Evolutionary conservation across 2,329 filamentous ascomycete species (phyloP), one percentile per base, ranked within the genome.

Genomic region (Penicillium nordicum): DNA sequence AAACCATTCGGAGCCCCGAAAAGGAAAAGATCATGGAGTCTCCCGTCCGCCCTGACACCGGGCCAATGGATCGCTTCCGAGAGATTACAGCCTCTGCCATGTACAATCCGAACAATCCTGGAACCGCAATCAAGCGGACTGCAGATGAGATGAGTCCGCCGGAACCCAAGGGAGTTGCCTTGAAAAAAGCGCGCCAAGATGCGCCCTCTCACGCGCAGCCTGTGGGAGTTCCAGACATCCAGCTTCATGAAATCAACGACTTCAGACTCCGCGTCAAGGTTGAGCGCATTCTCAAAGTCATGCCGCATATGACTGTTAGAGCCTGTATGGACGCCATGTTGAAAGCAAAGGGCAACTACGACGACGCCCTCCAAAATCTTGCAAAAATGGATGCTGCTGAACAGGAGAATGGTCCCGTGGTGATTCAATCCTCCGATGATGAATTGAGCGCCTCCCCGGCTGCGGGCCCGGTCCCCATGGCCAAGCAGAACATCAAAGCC

Each of bases 401-500:
- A 18, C 23, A 50, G 7, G 21, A 27, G 14, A 57, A 53, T 34
- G 45, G 37, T 34, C 16, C 50, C 1, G 50, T 62, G 25, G 32
- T 46, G 5, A 57, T 66, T 30, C 63, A 60, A n/a, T 69, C 69
- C 0, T 79, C 76, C 1, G 76, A 78, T 29, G 76, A 78, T 57
- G 75, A 78, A 56, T 57, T 77, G 52, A 69, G 61, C 47, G 56
- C 59, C 8, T 55, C 64, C 6, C 47, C 64, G 8, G 55, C 63
- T 14, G 58, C 58, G 66, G 41, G 45, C 5, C 50, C 53, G 7
- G 38, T 47, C 4, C 63, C 58, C 2, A 60, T 59, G 40, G 80
- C 62, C 69, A 83, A 82, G 63, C 80, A 83, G 60, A 76, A 79
- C 48, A 76, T 86, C 32, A 82, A 83, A 60, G 77, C 76, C 11